phyloP scores from a whole-genome alignment of 805 yeast species.

The Clavispora asparagi region DNA sequence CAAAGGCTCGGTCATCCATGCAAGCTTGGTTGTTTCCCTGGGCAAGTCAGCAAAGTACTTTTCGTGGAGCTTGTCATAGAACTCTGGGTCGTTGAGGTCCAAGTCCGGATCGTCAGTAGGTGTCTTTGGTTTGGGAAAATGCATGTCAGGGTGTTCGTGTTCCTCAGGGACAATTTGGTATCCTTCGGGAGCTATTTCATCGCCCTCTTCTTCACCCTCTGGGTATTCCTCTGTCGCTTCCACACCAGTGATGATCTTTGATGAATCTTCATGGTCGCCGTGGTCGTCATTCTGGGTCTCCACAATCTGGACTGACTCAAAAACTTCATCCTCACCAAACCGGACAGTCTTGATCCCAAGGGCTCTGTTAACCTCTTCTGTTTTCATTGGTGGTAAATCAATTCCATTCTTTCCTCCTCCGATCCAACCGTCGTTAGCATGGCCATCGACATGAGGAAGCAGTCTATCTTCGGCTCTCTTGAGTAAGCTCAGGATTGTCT shows the following conservation, averaged over 20 bases:
- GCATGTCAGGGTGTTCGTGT: constrained; percentile 46
- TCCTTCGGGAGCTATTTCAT: constrained; percentile 35
- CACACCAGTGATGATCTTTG: constrained; percentile 20
- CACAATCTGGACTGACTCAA: constrained; percentile 8
- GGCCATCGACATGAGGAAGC: constrained; percentile 37
- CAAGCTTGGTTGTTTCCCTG: constrained; percentile 68
- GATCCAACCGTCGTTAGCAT: constrained; percentile 31
- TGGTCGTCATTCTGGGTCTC: constrained; percentile 1
- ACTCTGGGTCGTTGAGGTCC: constrained; percentile 73
- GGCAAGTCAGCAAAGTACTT: constrained; percentile 90
- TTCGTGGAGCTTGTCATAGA: constrained; percentile 71
- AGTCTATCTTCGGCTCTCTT: constrained; percentile 50
- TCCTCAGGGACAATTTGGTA: constrained; percentile 38
- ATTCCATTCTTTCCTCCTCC: constrained; percentile 37
- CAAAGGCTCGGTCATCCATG: constrained; percentile 84
- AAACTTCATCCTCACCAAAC: constrained; percentile 9
- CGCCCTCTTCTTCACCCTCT: constrained; percentile 33
- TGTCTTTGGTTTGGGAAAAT: constrained; percentile 55
- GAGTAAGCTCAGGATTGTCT: constrained; percentile 53
- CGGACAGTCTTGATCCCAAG: constrained; percentile 25
- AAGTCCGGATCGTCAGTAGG: constrained; percentile 29
- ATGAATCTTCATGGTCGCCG: neutral
- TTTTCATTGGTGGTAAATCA: constrained; percentile 29
- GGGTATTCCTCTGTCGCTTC: constrained; percentile 21
- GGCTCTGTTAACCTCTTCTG: constrained; percentile 32